Percentiles rank a stretch among this genome's conserved stretches.
phyloP scores from a whole-genome alignment of 139 green algal genomes.

The Zygnema cylindricum region DNA sequence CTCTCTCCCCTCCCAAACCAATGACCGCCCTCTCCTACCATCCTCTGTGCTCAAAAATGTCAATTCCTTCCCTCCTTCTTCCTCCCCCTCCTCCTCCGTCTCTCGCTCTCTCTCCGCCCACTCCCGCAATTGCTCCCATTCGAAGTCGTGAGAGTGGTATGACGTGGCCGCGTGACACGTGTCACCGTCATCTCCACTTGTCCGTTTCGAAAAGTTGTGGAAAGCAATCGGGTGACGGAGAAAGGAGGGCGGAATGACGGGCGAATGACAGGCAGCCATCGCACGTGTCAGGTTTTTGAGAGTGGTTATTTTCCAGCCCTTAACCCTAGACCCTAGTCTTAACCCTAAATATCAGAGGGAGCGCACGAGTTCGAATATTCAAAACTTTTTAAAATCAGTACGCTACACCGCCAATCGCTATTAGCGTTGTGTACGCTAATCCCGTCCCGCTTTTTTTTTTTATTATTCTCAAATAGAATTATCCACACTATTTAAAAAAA shows the following conservation, averaged over 20 bases:
- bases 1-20: background rate
- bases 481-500: too few relatives aligned
- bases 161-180: background rate
- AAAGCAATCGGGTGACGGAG: too few relatives aligned
- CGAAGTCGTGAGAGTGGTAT: conserved; percentile 25
- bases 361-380: too few relatives aligned
- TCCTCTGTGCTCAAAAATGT: background rate
- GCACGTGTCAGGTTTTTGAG: background rate
- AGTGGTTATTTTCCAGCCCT: background rate
- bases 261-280: background rate
- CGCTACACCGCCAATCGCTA: too few relatives aligned
- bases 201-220: too few relatives aligned
- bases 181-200: background rate
- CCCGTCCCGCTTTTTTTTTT: too few relatives aligned
- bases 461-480: too few relatives aligned
- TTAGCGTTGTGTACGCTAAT: too few relatives aligned
- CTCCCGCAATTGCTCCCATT: background rate
- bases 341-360: too few relatives aligned
- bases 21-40: background rate
- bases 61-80: background rate
- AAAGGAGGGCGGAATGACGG: background rate
- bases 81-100: background rate
- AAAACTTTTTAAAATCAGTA: too few relatives aligned
- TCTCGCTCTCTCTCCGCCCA: background rate
- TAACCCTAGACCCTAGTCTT: background rate